Percentiles rank a stretch among this genome's conserved stretches.
Conservation (phyloP, 352 stramenopile species). For the Phytophthora capsici region DNA sequence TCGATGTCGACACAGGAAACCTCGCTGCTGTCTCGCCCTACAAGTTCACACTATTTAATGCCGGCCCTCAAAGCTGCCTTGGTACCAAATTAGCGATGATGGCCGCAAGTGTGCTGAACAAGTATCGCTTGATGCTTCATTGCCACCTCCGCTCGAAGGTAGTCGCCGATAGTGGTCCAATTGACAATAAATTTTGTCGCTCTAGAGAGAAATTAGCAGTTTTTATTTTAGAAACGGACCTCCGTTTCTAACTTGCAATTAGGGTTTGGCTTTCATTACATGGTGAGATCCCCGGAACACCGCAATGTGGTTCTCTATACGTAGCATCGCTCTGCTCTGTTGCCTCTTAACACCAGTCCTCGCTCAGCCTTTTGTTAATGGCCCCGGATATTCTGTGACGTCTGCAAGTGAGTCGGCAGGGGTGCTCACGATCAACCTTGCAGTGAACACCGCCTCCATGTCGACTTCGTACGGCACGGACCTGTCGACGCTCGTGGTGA, state of each 20-base stretch:
- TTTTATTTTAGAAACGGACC: no score
- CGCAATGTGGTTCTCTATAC: no score
- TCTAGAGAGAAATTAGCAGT: no score
- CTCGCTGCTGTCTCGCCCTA: conserved; percentile 43
- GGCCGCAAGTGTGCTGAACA: conserved; percentile 42
- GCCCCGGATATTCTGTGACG: conserved; percentile 46
- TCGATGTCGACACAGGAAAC: conserved; percentile 34
- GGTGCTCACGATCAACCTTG: conserved; percentile 42
- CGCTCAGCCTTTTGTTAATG: conserved; percentile 22
- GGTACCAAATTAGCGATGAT: conserved; percentile 54
- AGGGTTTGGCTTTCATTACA: no score
- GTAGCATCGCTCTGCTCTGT: no score
- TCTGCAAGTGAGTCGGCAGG: conserved; percentile 34
- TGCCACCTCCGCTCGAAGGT: no score
- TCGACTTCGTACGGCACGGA: conserved; percentile 34
- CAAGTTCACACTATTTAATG: conserved; percentile 60
- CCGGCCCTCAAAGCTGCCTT: conserved; percentile 51
- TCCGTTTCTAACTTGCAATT: no score
- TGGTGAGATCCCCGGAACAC: no score
- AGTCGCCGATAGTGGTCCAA: no score
- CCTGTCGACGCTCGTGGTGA: no score
- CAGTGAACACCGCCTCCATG: conserved; percentile 30
- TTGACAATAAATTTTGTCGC: no score
- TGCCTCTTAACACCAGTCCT: no score
- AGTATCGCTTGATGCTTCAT: conserved; percentile 45